Percentiles rank a stretch among this genome's conserved stretches.
phyloP scores from a whole-genome alignment of 2,329 filamentous ascomycete genomes.

The Calonectria pseudoturangicola region DNA sequence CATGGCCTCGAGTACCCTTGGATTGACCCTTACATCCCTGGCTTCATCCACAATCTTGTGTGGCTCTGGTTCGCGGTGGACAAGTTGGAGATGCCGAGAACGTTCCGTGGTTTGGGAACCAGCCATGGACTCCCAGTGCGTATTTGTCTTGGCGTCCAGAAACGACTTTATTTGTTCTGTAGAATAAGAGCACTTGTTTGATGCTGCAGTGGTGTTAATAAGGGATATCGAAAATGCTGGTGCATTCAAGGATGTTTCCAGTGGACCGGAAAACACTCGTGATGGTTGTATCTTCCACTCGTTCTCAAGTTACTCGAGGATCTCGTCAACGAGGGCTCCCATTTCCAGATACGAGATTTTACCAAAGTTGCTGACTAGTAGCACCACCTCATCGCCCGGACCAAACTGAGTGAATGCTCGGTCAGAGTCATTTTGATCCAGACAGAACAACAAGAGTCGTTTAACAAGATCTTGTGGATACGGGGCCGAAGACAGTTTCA shows the following conservation, averaged over 20 bases:
- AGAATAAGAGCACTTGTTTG: neutral
- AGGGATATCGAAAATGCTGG: neutral
- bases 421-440: neutral
- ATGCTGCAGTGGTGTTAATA: neutral
- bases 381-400: neutral
- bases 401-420: neutral
- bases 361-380: neutral
- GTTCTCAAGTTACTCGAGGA: neutral
- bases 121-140: neutral
- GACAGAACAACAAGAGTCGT: neutral
- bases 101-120: neutral
- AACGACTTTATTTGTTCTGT: neutral
- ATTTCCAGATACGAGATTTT: neutral
- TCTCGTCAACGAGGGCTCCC: neutral
- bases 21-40: no score
- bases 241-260: neutral
- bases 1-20: no score
- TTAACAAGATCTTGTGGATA: neutral
- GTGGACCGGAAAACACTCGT: neutral
- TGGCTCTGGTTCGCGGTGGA: no score
- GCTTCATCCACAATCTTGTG: no score
- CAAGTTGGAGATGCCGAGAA: no score
- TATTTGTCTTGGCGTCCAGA: neutral
- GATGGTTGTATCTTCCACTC: neutral
- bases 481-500: neutral